These are phyloP conservation scores for Hymenoscyphus scutula DNA, from an alignment of 2,329 filamentous ascomycete genomes.

Conservation along the genomic window DNA sequence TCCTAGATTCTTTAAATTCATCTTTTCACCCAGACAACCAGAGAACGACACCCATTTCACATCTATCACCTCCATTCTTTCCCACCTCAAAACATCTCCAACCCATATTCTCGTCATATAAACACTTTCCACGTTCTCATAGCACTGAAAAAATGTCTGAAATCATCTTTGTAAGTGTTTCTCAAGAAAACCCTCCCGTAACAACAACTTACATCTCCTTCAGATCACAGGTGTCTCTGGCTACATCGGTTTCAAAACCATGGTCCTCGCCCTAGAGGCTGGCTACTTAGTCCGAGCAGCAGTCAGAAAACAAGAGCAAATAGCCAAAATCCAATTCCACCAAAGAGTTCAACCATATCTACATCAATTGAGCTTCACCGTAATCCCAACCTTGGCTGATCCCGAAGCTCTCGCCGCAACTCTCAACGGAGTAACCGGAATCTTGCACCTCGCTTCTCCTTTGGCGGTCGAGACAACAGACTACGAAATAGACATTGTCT, in stretches of 20 bases:
- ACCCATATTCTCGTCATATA: too few species aligned
- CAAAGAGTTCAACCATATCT: slow-evolving; percentile 34
- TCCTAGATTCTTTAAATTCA: too few species aligned
- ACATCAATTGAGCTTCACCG: slow-evolving; percentile 23
- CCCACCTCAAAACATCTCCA: too few species aligned
- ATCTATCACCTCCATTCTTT: too few species aligned
- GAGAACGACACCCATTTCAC: too few species aligned
- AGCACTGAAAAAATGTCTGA: background rate
- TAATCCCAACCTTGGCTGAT: slow-evolving; percentile 20
- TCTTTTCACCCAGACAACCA: too few species aligned
- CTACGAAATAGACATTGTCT: slow-evolving; percentile 25
- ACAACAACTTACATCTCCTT: slow-evolving; percentile 9
- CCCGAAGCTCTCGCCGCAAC: slow-evolving; percentile 15
- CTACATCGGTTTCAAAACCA: slow-evolving; percentile 23
- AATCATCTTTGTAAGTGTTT: slow-evolving; percentile 18
- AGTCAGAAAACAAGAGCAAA: slow-evolving; percentile 23
- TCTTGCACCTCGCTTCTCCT: slow-evolving; percentile 23
- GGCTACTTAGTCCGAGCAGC: slow-evolving; percentile 22
- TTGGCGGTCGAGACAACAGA: slow-evolving; percentile 16
- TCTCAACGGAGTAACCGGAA: slow-evolving; percentile 15
- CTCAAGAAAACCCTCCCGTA: background rate
- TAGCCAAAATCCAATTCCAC: slow-evolving; percentile 16
- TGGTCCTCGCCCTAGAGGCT: slow-evolving; percentile 23
- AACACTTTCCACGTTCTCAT: too few species aligned
- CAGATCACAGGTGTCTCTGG: slow-evolving; percentile 28